Conservation (phyloP, 768 basidiomycete genomes). For the Austroboletus eburneus region DNA sequence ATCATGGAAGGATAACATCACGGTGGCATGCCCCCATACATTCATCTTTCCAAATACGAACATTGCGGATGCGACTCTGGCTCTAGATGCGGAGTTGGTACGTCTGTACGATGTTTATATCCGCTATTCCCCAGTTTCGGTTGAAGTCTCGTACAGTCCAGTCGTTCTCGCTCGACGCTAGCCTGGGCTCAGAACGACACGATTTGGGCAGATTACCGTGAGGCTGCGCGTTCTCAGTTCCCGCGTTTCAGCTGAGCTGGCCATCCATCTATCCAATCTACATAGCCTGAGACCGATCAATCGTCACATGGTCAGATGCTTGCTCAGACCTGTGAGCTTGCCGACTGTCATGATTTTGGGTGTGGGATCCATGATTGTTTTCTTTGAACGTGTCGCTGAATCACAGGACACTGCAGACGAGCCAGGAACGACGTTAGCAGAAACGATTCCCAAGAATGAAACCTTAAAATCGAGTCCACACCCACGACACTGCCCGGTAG, state of each 20-base stretch:
- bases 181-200: not conserved
- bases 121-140: not conserved
- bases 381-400: slow-evolving; percentile 2
- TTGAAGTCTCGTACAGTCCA: not conserved
- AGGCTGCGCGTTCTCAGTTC: not conserved
- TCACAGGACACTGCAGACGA: slow-evolving; percentile 1
- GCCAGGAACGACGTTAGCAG: not conserved
- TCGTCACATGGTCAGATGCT: slow-evolving; percentile 4
- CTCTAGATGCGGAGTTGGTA: slow-evolving; percentile 2
- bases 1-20: slow-evolving; percentile 21
- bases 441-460: slow-evolving; percentile 9
- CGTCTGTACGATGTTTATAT: not conserved
- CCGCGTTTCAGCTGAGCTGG: not conserved
- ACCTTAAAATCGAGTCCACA: not conserved
- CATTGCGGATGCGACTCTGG: too few species aligned
- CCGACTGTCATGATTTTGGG: not conserved
- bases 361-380: not conserved
- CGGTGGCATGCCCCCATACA: not conserved
- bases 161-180: not conserved
- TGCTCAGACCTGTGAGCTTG: not conserved
- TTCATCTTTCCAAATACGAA: too few species aligned
- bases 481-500: slow-evolving; percentile 12
- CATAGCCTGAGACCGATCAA: slow-evolving; percentile 1
- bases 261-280: not conserved
- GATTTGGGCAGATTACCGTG: not conserved